These are phyloP conservation scores for Malassezia obtusa DNA, from an alignment of 1,284 basidiomycete genomes.

Conservation along the genomic window DNA sequence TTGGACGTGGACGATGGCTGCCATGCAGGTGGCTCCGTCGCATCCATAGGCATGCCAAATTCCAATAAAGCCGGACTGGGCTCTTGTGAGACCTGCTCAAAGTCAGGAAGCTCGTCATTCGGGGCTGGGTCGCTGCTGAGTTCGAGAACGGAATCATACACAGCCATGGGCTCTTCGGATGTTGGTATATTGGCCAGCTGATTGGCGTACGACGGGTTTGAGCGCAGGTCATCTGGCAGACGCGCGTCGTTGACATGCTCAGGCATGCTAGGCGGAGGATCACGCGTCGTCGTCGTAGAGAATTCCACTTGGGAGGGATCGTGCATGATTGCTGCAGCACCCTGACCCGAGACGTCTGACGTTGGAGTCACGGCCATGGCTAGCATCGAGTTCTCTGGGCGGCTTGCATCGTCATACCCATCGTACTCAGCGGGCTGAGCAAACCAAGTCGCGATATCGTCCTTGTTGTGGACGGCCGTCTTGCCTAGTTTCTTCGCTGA, in stretches of 20 bases:
- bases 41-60: neutral
- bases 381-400: neutral
- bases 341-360: too few relatives aligned
- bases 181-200: neutral
- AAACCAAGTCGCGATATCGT: conserved; percentile 13
- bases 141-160: neutral
- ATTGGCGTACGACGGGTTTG: neutral
- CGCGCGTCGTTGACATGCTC: neutral
- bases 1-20: too few relatives aligned
- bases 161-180: neutral
- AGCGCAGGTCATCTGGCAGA: neutral
- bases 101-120: conserved; percentile 9
- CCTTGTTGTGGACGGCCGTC: neutral
- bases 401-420: conserved; percentile 28
- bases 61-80: neutral
- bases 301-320: neutral
- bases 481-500: neutral
- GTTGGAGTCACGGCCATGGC: neutral
- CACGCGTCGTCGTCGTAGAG: neutral
- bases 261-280: conserved; percentile 1
- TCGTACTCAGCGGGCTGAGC: conserved; percentile 31
- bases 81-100: conserved; percentile 6
- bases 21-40: neutral
- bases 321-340: neutral
- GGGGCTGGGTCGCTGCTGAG: neutral